Base-by-base conservation (phyloP, 768 basidiomycete genomes). In the Agaricus subrufescens region DNA sequence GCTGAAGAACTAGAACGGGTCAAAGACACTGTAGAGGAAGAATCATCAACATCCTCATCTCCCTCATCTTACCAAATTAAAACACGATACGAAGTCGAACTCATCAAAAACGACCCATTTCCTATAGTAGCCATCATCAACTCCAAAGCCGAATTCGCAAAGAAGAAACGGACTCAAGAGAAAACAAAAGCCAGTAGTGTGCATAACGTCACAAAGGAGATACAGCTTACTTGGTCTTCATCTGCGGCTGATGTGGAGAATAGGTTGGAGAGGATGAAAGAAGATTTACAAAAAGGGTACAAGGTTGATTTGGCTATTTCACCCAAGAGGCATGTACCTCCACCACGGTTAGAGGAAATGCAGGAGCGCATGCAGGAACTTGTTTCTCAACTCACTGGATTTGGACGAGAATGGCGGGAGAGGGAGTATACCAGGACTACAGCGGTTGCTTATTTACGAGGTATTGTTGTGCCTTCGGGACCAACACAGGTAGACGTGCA, bases 161-260 rank as follows among this genome's bases (percentile, higher is more conserved):
- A 72, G 59, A 65, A 71, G 19, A 73, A 70, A 58, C 68, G 71
- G 54, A 61, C 67, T 49, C 73, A 71, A 60, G 67, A 63, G 47
- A 71, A 72, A 60, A 69, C 67, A 50, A 75, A 73, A 60, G 71
- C 62, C 48, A 60, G 62, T 5, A 62, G 54, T 40, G 60, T 68
- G 45, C 65, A 71, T 50, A 66, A 74, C 56, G 57, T 66, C 23
- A 65, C 71, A 52, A 91, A 91, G 72, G 85, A 89, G 71, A 73
- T 90, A 4, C 86, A 88, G 69, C 64, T 93, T 46, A 82, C 84
- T 11, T 93, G 89, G 87, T 75, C 73, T 2, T 79, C 84, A 11
- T 81, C 72, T 6, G 60, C 66, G 30, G 80, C 75, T 6, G 91
- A 94, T 62, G 62, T 85, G 19, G 74, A 73, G 38, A 86, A 86